Evolutionary conservation across 1,139 yeast species (phyloP), one percentile per base, ranked within the genome.

Genomic region (Candida glucosophila): DNA sequence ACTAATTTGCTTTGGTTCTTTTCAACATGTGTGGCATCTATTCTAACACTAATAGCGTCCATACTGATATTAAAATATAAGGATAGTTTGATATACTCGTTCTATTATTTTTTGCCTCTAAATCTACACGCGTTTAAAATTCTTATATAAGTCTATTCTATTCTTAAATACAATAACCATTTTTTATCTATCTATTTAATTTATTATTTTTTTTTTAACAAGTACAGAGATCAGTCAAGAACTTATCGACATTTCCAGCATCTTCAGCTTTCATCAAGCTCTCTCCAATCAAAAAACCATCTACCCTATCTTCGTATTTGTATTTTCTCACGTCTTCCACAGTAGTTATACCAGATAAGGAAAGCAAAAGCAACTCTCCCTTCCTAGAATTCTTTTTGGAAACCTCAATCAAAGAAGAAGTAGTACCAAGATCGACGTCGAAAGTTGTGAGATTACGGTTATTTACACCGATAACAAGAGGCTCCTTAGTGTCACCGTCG

Each of bases 361-460:
- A 96, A 39, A 86, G 73, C 26, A 90, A 63, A 24, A 86, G 55
- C 1, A 85, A 75, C n/a, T 67, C 81, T 8, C 71, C 63, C 30
- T 54, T 47, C 27, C 93, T 78, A 23, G 49, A 47, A 25, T 34
- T 31, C 9, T 31, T 32, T 36, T 59, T 59, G 4, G 81, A 73
- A 23, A 61, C 54, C 5, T 67, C 57, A 5, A 80, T 77, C 38
- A 90, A 61, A 8, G 67, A 61, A 20, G 81, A 73, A 4, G 97
- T 88, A 3, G 95, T 88, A 35, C 68, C 66, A 47, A 92, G 64
- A 49, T 90, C 96, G 22, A 90, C 98, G 21, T 67, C 67, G 53
- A 90, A 90, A n/a, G 88, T 81, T 36, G 85, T 81, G 48, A 90
- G 63, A 55, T 90, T 88, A 44, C 98, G 73, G 58, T 90, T 90